Base-by-base conservation (phyloP, 768 basidiomycete genomes). In the Amanita phalloides region DNA sequence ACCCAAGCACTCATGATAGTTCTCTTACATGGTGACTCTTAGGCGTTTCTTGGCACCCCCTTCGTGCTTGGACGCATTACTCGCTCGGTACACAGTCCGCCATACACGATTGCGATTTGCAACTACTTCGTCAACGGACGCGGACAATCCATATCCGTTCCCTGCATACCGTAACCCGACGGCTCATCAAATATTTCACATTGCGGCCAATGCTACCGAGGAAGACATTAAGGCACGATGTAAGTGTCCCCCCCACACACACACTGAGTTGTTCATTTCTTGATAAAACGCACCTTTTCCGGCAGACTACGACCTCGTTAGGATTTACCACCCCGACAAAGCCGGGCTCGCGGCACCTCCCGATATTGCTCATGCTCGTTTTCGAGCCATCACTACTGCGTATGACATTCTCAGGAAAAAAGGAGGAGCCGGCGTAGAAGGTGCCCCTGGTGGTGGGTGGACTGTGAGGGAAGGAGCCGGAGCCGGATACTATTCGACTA, bases 121-220 rank as follows among this genome's bases (percentile, higher is more conserved):
- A 25, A 32, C 49, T 10, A 42, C 49, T 17, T 42, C 49, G 41
- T 36, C 51, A 32, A 21, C 23, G 6, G n/a, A 28, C 14, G 32
- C 13, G 3, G 28, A 45, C 44, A 52, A 52, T 25, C 51, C 43
- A 37, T 52, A 52, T 46, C 78, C 81, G 0, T 87, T 76, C 49
- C 85, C 85, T 0, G 58, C 57, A 3, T 64, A 77, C 52, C 54
- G 71, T 0, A 71, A 71, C 44, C 84, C 85, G 10, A 77, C 81
- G 0, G 81, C 85, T 1, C 70, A 83, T 62, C 79, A 88, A 64
- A 84, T 88, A 52, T 88, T 88, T 61, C 85, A 86, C 59, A 72
- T 88, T 4, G 66, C 76, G 2, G 58, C 56, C 0, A 68, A 70
- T 17, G 82, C 83, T 17, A 73, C 79, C 1, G 79, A 79, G 57